Evolutionary conservation across 108 stramenopile species (phyloP), one percentile per base, ranked within the genome.

Genomic region (Pseudonitzschia multistriata): DNA sequence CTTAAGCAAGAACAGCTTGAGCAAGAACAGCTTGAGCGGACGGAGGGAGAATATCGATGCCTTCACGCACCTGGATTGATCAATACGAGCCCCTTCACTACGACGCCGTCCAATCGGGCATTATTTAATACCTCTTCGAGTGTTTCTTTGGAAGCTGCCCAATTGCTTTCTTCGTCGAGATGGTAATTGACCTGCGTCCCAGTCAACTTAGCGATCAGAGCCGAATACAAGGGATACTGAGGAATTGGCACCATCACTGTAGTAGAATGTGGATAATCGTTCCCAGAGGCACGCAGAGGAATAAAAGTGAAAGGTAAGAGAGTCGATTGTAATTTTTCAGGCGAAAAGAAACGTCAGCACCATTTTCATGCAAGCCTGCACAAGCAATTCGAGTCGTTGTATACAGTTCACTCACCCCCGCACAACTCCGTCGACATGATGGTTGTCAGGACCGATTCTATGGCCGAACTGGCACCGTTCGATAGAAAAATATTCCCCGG

Each of bases 161-260:
- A 99, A 42, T 66, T 81, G 5, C 67, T 70, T 5, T 81, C 68
- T 78, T 99, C 97, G 52, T 92, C 88, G 25, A 99, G 83, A 56
- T 85, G 81, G 77, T 99, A 99, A 1, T 93, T 93, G 31, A 96
- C 90, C 72, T 96, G 83, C 22, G 70, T 71, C 27, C 96, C 98
- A 7, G 85, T 93, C 1, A 93, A 73, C 40, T 96, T 77, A 22
- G 95, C 91, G 24, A 93, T 83, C 13, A 86, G 72, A 21, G 97
- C 97, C 15, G 91, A 92, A 74, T 99, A 99, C 31, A 99, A 87
- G 8, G 98, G 98, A 73, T 98, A 99, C 79, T 99, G 98, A 14
- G 98, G 98, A 60, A 97, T 97, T 24, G 98, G 98, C 30, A 91
- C 89, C 85, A 99, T 88, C 42, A 99, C 50, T 25, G 27, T 30